phyloP scores from a whole-genome alignment of 208 protist genomes.

The Crithidia thermophila region DNA sequence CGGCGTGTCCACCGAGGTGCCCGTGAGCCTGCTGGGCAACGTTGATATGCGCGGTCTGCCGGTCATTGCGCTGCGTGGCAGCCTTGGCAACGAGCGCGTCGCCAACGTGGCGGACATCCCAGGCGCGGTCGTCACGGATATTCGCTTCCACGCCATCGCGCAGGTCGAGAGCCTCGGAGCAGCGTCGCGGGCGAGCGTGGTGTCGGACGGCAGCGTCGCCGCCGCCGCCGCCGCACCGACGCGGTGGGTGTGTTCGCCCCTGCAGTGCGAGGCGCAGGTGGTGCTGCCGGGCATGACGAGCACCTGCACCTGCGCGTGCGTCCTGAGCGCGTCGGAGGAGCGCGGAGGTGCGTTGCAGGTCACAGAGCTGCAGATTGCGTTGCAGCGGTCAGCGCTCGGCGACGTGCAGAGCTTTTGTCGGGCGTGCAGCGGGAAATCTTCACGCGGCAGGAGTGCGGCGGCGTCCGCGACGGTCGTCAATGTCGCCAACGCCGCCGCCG shows the following conservation, averaged over 20 bases:
- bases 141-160: slow-evolving; percentile 21
- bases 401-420: slow-evolving; percentile 7
- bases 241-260: slow-evolving; percentile 17
- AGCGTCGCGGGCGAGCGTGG: neutral
- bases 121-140: slow-evolving; percentile 21
- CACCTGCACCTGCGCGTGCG: slow-evolving; percentile 19
- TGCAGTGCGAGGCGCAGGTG: slow-evolving; percentile 21
- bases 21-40: slow-evolving; percentile 23
- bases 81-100: slow-evolving; percentile 19
- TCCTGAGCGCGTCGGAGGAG: neutral
- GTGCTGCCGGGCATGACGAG: slow-evolving; percentile 8
- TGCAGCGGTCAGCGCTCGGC: slow-evolving; percentile 4
- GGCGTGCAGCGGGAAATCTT: slow-evolving; percentile 15
- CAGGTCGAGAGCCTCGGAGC: slow-evolving; percentile 1
- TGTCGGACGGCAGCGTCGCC: neutral
- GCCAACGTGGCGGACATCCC: slow-evolving; percentile 7
- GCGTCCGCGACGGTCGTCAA: neutral
- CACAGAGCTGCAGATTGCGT: slow-evolving; percentile 9
- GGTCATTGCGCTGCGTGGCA: slow-evolving; percentile 19
- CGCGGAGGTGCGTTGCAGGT: slow-evolving; percentile 5
- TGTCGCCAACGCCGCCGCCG: neutral
- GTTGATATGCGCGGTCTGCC: slow-evolving; percentile 24
- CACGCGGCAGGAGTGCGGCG: neutral
- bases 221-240: neutral
- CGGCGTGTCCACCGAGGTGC: slow-evolving; percentile 3